Evolutionary conservation across 108 stramenopile genomes (phyloP), one percentile per base, ranked within the genome.

Genomic region (Parmales sp.): DNA sequence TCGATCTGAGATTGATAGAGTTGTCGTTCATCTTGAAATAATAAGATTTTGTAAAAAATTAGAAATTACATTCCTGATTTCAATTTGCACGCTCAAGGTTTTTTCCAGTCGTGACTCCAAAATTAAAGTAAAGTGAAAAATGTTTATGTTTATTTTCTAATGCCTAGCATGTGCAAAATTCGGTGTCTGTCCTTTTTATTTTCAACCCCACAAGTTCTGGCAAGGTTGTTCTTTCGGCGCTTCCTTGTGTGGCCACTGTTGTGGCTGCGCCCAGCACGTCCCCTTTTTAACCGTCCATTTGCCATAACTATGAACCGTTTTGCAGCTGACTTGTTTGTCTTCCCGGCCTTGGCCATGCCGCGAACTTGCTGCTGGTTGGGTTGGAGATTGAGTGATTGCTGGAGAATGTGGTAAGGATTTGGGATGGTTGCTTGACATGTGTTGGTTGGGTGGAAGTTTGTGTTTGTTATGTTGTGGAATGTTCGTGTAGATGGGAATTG

Each of bases 281-380:
- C 26, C 7, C 29, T 11, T 34, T 60, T 60, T 34, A 60, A 26
- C 11, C 54, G 26, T 11, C 20, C 20, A 16, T 34, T 34, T 4
- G 29, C 31, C 54, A 60, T 60, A 2, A 60, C n/a, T 16, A 34
- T 60, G 54, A 60, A 60, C 3, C 54, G 54, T 16, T 60, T 60
- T 23, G 31, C 29, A 20, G 36, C 54, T 1, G 54, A 3, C 28
- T 60, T 60, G 7, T 60, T 60, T 2, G 54, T 60, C 28, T 60
- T 60, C 11, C 54, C 54, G 13, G 29, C 36, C 28, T 28, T 60
- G 2, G 54, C 54, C 31, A 60, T 34, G 26, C n/a, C n/a, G n/a
- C n/a, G n/a, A 34, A 2, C 28, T 34, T 60, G 54, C 31, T 6
- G 26, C 31, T 0, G 3, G 4, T 6, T 23, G 26, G 3, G 54